These are phyloP conservation scores for Spathaspora gorwiae DNA, from an alignment of 805 yeast genomes.

Conservation along the genomic window DNA sequence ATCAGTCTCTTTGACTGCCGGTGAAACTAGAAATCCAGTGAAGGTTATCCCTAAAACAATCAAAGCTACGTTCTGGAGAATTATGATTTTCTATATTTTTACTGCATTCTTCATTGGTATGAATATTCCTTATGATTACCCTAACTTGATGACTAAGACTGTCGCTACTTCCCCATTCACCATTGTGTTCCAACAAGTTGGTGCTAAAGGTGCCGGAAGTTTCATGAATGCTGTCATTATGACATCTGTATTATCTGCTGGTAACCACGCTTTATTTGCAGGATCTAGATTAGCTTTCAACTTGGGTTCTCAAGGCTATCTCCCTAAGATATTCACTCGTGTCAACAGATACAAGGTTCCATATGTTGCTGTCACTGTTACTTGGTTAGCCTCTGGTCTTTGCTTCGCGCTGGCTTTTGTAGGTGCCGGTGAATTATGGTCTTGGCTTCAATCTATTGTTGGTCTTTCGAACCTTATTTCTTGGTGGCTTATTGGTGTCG, in stretches of 20 bases:
- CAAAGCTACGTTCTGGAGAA: conserved; percentile 28
- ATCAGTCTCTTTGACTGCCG: conserved; percentile 30
- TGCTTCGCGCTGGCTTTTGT: conserved; percentile 58
- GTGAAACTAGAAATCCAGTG: conserved; percentile 29
- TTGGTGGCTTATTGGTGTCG: conserved; percentile 47
- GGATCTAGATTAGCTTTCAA: conserved; percentile 47
- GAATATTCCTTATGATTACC: conserved; percentile 38
- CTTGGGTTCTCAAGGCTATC: conserved; percentile 46
- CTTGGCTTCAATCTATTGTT: conserved; percentile 49
- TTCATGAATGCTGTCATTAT: conserved; percentile 53
- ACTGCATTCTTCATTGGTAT: conserved; percentile 39
- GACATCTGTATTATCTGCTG: conserved; percentile 52
- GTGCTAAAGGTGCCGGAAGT: conserved; percentile 38
- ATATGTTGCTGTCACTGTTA: conserved; percentile 44
- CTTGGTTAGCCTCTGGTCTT: conserved; percentile 53
- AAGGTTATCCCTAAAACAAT: conserved; percentile 27
- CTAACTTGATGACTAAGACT: conserved; percentile 22
- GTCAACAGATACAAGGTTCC: conserved; percentile 44
- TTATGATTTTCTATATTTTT: conserved; percentile 30
- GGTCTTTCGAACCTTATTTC: conserved; percentile 51
- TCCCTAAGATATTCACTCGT: conserved; percentile 40
- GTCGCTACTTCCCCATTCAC: conserved; percentile 39
- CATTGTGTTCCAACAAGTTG: conserved; percentile 39
- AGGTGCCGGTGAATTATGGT: conserved; percentile 51
- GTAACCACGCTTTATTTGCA: conserved; percentile 51